phyloP scores from a whole-genome alignment of 1,284 basidiomycete species.

The Ustilago curta region DNA sequence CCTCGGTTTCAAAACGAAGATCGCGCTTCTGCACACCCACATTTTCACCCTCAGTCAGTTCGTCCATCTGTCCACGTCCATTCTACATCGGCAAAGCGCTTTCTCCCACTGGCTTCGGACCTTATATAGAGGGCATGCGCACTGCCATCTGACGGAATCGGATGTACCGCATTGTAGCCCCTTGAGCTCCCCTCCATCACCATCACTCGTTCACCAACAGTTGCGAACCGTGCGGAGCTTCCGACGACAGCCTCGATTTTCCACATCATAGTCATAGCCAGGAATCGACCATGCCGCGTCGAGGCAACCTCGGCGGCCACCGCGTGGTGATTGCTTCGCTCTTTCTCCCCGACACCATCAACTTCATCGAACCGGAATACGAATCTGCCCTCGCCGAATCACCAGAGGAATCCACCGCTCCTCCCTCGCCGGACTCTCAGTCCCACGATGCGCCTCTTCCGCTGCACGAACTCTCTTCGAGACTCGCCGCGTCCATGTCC shows the following conservation, averaged over 20 bases:
- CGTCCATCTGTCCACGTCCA: background rate
- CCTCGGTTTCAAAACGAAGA: constrained; percentile 8
- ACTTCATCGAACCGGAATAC: constrained; percentile 48
- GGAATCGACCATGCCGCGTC: constrained; percentile 37
- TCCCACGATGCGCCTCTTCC: constrained; percentile 41
- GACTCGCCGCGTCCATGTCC: constrained; percentile 49
- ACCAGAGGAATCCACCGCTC: constrained; percentile 46
- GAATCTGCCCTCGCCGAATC: constrained; percentile 40
- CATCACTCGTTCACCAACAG: background rate
- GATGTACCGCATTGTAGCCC: background rate
- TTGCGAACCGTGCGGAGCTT: background rate
- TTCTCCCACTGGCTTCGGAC: background rate
- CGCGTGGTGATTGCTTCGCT: constrained; percentile 67
- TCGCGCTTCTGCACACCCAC: background rate
- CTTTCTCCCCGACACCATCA: constrained; percentile 61
- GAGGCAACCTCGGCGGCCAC: constrained; percentile 53
- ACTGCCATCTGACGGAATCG: background rate
- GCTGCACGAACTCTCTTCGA: constrained; percentile 51
- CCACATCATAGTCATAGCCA: background rate
- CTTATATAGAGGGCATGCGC: background rate
- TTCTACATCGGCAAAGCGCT: background rate
- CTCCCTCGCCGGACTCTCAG: constrained; percentile 39
- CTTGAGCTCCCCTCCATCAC: background rate
- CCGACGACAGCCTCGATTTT: background rate
- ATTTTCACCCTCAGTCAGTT: background rate